A percentile compares a stretch with the other conserved stretches of the same genome.
phyloP scores from a whole-genome alignment of 352 stramenopile genomes.

The Plasmopara viticola region DNA sequence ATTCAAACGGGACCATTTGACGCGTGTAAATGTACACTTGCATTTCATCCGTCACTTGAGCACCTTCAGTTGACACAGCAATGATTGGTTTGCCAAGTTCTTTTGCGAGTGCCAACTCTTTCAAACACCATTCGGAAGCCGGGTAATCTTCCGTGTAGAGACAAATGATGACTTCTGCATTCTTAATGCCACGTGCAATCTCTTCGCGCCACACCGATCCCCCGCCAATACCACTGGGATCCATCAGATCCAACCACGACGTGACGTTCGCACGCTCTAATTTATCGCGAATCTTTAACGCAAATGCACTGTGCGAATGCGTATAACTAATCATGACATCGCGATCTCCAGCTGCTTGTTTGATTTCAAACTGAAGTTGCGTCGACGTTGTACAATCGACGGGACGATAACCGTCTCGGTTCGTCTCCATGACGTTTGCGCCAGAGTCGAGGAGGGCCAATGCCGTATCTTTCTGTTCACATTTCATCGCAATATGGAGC shows the following conservation, averaged over 20 bases:
- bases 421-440: constrained; percentile 56
- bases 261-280: constrained; percentile 72
- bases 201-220: constrained; percentile 78
- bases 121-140: constrained; percentile 70
- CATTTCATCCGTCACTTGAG: constrained; percentile 57
- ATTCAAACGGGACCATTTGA: constrained; percentile 78
- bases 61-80: constrained; percentile 55
- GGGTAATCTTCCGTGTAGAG: constrained; percentile 73
- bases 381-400: constrained; percentile 81
- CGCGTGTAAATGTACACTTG: constrained; percentile 83
- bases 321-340: constrained; percentile 89
- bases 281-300: constrained; percentile 54
- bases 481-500: constrained; percentile 71
- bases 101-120: constrained; percentile 73
- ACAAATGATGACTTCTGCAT: constrained; percentile 63
- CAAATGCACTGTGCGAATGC: constrained; percentile 73
- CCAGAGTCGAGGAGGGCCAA: constrained; percentile 51
- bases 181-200: constrained; percentile 72
- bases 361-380: constrained; percentile 78
- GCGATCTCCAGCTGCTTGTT: constrained; percentile 62
- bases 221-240: constrained; percentile 71
- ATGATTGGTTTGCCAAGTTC: constrained; percentile 61
- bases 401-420: constrained; percentile 57
- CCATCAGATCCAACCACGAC: constrained; percentile 77
- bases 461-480: constrained; percentile 52